Base-by-base conservation (phyloP, 2,329 filamentous ascomycete species). In the Aureobasidium sp. region DNA sequence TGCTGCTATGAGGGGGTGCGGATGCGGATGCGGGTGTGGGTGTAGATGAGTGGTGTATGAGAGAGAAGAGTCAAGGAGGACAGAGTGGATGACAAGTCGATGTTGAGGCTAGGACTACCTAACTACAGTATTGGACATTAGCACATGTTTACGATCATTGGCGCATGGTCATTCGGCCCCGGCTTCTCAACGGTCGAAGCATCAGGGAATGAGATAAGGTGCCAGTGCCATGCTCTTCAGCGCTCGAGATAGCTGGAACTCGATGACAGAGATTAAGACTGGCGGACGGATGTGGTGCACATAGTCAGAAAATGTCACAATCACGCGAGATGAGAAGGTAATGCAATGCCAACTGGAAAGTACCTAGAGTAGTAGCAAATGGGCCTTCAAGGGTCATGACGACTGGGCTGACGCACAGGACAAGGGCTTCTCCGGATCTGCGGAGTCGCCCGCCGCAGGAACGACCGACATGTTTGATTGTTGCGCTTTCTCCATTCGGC, bases 61-160 rank as follows among this genome's bases (percentile, higher is more conserved):
- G 34, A 27, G 4, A 29, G n/a, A 21, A 45, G 59, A 45, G 50
- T 25, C 13, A 27, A 16, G 15, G 25, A 55, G 30, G 21, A 37
- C 7, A 50, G 41, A 53, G 48, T 25, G 30, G 36, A 42, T 41
- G 45, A 27, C 16, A n/a, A 39, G 44, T 41, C 39, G 49, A 39
- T 39, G 10, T 39, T 39, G 49, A 36, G 21, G 9, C 41, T 44
- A n/a, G 9, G 32, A 34, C 32, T 34, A 9, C 32, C 32, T 34
- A 9, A 37, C 9, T 25, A 27, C 21, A 44, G 41, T 27, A 44
- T 30, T 57, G 41, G 27, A 30, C 9, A 37, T 32, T 48, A 59
- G 36, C 34, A 44, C 54, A 59, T 59, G 54, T 59, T 59, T 59
- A 39, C 53, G 53, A 59, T 39, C 54, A 59, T 59, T 59, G 54